Evolutionary conservation across 768 basidiomycete species (phyloP).

Genomic region (Suillus alpinus): DNA sequence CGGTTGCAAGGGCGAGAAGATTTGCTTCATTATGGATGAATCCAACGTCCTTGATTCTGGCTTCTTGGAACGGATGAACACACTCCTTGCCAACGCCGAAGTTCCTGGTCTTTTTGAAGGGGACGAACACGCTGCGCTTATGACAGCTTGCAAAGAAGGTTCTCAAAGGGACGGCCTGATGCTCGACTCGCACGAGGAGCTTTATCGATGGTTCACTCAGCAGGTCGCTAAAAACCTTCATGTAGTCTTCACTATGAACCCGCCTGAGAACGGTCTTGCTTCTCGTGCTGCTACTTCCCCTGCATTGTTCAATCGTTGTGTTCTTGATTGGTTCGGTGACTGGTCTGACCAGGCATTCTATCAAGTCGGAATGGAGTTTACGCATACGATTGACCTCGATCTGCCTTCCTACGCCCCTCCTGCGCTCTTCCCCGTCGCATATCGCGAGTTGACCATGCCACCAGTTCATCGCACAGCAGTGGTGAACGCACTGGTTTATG

Average conservation of each 20-base stretch:
- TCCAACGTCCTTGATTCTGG: slow-evolving; percentile 99
- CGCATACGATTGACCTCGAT: slow-evolving; percentile 90
- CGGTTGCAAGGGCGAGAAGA: slow-evolving; percentile 98
- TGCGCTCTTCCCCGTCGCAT: slow-evolving; percentile 82
- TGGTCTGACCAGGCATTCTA: slow-evolving; percentile 99
- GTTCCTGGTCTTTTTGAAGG: slow-evolving; percentile 99
- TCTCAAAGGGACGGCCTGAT: slow-evolving; percentile 98
- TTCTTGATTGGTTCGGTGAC: slow-evolving; percentile 99
- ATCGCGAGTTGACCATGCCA: slow-evolving; percentile 80
- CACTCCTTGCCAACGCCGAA: slow-evolving; percentile 97
- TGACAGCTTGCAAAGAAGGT: slow-evolving; percentile 99
- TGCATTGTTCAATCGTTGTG: slow-evolving; percentile 97
- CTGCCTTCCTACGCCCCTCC: slow-evolving; percentile 78
- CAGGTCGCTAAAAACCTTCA: slow-evolving; percentile 98
- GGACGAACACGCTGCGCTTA: slow-evolving; percentile 96
- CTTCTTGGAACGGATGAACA: slow-evolving; percentile 99
- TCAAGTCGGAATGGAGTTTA: slow-evolving; percentile 98
- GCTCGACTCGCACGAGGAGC: slow-evolving; percentile 96
- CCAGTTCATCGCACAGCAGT: slow-evolving; percentile 88
- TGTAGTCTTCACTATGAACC: slow-evolving; percentile 99
- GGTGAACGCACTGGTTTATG: slow-evolving; percentile 89
- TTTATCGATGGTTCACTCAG: slow-evolving; percentile 98
- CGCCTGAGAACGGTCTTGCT: slow-evolving; percentile 92
- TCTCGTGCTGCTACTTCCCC: slow-evolving; percentile 97
- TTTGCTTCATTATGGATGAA: slow-evolving; percentile 99